Evolutionary conservation across 164 flowering plant genomes (phyloP).

Genomic region (Nymphaea thermarum): DNA sequence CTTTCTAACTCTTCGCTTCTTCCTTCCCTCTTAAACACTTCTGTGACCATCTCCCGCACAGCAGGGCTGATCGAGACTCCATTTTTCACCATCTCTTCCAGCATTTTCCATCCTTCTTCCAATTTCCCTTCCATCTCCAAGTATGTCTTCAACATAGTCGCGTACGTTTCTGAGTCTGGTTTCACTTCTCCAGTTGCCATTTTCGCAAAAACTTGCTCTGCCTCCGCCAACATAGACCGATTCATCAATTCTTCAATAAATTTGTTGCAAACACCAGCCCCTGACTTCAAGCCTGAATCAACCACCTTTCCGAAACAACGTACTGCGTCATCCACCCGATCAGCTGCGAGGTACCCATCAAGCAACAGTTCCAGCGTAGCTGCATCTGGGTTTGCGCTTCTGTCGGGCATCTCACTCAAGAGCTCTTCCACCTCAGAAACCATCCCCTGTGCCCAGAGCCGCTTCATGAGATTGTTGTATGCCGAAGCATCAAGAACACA

Average conservation of each 20-base stretch:
- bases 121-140: slow-evolving; percentile 20
- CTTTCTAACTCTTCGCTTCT: slow-evolving; percentile 38
- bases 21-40: slow-evolving; percentile 43
- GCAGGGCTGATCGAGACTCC: slow-evolving; percentile 29
- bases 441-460: slow-evolving; percentile 53
- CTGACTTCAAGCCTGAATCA: slow-evolving; percentile 42
- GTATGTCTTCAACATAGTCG: slow-evolving; percentile 43
- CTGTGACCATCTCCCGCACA: slow-evolving; percentile 25
- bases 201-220: slow-evolving; percentile 30
- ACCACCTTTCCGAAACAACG: slow-evolving; percentile 38
- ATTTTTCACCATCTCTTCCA: slow-evolving; percentile 39
- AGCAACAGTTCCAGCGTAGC: slow-evolving; percentile 35
- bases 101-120: slow-evolving; percentile 24
- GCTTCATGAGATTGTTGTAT: slow-evolving; percentile 51
- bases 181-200: slow-evolving; percentile 61
- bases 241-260: slow-evolving; percentile 40
- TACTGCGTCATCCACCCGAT: slow-evolving; percentile 48
- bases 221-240: slow-evolving; percentile 38
- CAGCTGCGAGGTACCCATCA: slow-evolving; percentile 41
- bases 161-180: slow-evolving; percentile 52
- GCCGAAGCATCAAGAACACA: slow-evolving; percentile 64
- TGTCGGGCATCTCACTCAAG: slow-evolving; percentile 24
- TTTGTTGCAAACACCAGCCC: slow-evolving; percentile 35
- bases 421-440: slow-evolving; percentile 46
- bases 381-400: slow-evolving; percentile 46